These are phyloP conservation scores for Naganishia cerealis DNA, from an alignment of 1,284 basidiomycete species.

Conservation along the genomic window DNA sequence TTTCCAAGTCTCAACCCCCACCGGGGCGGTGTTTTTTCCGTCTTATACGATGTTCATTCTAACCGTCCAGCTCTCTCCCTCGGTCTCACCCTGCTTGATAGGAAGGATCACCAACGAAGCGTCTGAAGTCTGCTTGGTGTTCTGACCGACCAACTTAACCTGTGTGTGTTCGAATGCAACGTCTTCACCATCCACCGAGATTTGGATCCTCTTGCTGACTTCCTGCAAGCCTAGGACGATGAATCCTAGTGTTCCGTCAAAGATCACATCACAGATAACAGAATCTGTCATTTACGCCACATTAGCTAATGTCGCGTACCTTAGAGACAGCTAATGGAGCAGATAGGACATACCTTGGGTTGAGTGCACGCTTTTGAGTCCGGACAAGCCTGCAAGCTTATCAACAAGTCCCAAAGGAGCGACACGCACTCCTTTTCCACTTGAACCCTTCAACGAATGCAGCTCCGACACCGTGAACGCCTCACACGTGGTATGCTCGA, in stretches of 20 bases:
- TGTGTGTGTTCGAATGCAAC: neutral
- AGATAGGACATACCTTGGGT: neutral
- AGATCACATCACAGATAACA: neutral
- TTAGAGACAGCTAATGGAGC: neutral
- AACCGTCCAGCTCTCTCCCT: neutral
- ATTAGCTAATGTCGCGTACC: neutral
- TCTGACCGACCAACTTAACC: neutral
- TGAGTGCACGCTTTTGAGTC: neutral
- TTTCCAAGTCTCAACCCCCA: neutral
- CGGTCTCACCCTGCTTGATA: neutral
- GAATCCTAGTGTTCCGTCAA: constrained; percentile 6
- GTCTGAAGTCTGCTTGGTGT: neutral
- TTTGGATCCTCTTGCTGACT: neutral
- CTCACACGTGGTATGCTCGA: constrained; percentile 7
- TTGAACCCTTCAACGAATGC: neutral
- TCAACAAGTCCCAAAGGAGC: constrained; percentile 42
- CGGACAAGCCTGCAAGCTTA: constrained; percentile 39
- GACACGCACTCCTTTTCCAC: constrained; percentile 5
- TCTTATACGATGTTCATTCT: neutral
- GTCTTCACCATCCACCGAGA: neutral
- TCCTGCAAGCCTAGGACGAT: neutral
- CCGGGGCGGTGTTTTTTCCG: neutral
- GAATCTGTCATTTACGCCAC: neutral
- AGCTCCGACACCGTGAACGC: constrained; percentile 14
- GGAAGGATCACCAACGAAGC: constrained; percentile 8